Evolutionary conservation across 2,329 filamentous ascomycete species (phyloP), one percentile per base, ranked within the genome.

Genomic region (Purpureocillium takamizusanense): DNA sequence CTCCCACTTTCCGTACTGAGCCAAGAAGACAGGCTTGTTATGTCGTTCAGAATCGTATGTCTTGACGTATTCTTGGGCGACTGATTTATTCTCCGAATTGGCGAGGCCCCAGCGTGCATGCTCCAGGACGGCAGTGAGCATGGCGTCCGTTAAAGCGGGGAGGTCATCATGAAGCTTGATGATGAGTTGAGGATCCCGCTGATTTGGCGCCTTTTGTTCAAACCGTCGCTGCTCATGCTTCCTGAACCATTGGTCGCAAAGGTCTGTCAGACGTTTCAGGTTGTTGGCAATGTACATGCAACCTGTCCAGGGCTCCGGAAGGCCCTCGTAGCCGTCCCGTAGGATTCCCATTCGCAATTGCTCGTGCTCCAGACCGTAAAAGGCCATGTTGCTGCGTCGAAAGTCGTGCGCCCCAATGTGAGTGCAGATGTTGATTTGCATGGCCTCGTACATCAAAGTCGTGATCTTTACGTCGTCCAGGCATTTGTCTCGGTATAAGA

Each of bases 301-400:
- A 13, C 86, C 88, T 1, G 89, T 95, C 92, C 92, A 98, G 33
- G 89, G 84, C 42, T 86, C 80, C 0, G 83, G 76, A 8, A 95
- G 69, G 10, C 72, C 76, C 15, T 80, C 72, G 52, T 87, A 89
- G 33, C 76, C 74, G 13, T 71, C 64, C 2, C 66, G 62, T 9
- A 86, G 60, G 17, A 86, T 74, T 7, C 82, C 81, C 46, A 81
- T 67, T 35, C 78, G 68, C 25, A 92, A 59, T 37, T 74, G 65
- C 46, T 88, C 83, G 13, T 74, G 64, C 14, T 73, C 70, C 4
- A 95, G 70, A 2, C 86, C 87, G 55, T 95, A 97, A 4, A 77
- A 61, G 2, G 67, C 62, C 11, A 83, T 68, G 49, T 90, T 83
- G 28, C 76, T 72, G 44, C 74, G 67, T 31, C 92, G 81, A 58